A percentile compares a stretch with the other conserved stretches of the same genome.
Evolutionary conservation across 805 yeast genomes (phyloP).

Genomic region (Saccharomycopsis guyanensis): DNA sequence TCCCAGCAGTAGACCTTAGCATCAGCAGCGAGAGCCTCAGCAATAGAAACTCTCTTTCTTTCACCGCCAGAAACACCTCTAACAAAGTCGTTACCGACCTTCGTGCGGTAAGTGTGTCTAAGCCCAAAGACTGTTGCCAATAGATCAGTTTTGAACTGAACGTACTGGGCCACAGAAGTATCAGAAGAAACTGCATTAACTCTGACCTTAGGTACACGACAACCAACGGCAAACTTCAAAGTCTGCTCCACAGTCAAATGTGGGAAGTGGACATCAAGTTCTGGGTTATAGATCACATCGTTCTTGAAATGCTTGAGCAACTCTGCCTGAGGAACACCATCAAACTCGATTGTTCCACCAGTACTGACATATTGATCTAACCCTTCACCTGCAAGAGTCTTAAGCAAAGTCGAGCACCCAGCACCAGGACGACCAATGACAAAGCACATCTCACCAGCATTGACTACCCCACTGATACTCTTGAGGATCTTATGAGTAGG

Average conservation of each 20-base stretch:
- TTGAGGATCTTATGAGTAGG: slow-evolving; percentile 28
- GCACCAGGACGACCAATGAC: slow-evolving; percentile 55
- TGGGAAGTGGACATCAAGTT: slow-evolving; percentile 44
- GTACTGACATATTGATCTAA: slow-evolving; percentile 29
- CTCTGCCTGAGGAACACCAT: slow-evolving; percentile 40
- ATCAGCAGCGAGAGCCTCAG: slow-evolving; percentile 50
- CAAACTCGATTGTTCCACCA: slow-evolving; percentile 37
- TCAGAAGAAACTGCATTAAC: slow-evolving; percentile 30
- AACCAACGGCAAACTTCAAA: slow-evolving; percentile 40
- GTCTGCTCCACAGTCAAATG: slow-evolving; percentile 44
- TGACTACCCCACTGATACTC: slow-evolving; percentile 35
- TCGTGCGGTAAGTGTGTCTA: slow-evolving; percentile 51
- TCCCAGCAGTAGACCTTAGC: slow-evolving; percentile 57
- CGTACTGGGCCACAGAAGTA: slow-evolving; percentile 38
- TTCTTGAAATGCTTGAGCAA: slow-evolving; percentile 41
- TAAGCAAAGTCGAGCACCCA: slow-evolving; percentile 51
- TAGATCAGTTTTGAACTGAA: slow-evolving; percentile 32
- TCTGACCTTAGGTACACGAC: slow-evolving; percentile 40
- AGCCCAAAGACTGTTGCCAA: slow-evolving; percentile 44
- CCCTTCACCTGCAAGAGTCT: slow-evolving; percentile 37
- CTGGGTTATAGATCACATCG: slow-evolving; percentile 46
- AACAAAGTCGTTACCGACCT: slow-evolving; percentile 60
- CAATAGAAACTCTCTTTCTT: slow-evolving; percentile 63
- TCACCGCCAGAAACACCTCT: slow-evolving; percentile 72
- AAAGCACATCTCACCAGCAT: slow-evolving; percentile 44